A percentile compares a stretch with the other conserved stretches of the same genome.
phyloP scores from a whole-genome alignment of 2,329 filamentous ascomycete species.

The Metarhizium brunneum region DNA sequence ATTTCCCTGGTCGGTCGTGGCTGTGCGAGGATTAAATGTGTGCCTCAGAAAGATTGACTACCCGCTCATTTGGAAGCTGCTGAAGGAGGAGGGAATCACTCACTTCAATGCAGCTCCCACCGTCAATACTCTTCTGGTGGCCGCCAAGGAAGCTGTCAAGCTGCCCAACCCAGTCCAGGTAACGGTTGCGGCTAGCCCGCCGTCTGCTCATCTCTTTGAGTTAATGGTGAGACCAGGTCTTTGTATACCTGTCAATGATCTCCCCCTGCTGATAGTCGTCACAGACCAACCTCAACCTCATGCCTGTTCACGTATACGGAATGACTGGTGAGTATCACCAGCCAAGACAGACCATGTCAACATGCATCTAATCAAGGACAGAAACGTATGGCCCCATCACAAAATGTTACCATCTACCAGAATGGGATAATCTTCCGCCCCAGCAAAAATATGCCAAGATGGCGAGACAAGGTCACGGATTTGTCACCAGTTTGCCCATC shows the following conservation, averaged over 20 bases:
- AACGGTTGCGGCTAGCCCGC: slow-evolving; percentile 86
- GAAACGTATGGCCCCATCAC: slow-evolving; percentile 95
- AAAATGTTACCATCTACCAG: slow-evolving; percentile 79
- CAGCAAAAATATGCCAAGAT: slow-evolving; percentile 80
- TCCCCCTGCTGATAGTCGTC: background rate
- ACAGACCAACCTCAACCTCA: slow-evolving; percentile 59
- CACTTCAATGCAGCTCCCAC: slow-evolving; percentile 96
- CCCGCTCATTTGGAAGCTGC: slow-evolving; percentile 76
- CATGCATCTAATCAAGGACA: slow-evolving; percentile 6
- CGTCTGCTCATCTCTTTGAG: slow-evolving; percentile 82
- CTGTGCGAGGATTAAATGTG: slow-evolving; percentile 88
- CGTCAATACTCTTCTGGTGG: slow-evolving; percentile 88
- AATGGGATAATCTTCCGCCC: slow-evolving; percentile 65
- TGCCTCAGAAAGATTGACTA: slow-evolving; percentile 95
- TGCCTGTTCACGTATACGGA: slow-evolving; percentile 90
- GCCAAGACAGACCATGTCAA: background rate
- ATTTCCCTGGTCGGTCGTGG: slow-evolving; percentile 88
- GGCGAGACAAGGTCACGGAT: slow-evolving; percentile 91
- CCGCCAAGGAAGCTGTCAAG: slow-evolving; percentile 61
- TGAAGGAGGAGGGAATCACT: slow-evolving; percentile 80
- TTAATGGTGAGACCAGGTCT: slow-evolving; percentile 58
- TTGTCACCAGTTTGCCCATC: slow-evolving; percentile 70
- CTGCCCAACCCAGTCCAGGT: slow-evolving; percentile 68
- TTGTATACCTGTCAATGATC: background rate
- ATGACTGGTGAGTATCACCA: slow-evolving; percentile 36